phyloP scores from a whole-genome alignment of 2,329 filamentous ascomycete species.

The Stagonosporopsis chrysanthemi region DNA sequence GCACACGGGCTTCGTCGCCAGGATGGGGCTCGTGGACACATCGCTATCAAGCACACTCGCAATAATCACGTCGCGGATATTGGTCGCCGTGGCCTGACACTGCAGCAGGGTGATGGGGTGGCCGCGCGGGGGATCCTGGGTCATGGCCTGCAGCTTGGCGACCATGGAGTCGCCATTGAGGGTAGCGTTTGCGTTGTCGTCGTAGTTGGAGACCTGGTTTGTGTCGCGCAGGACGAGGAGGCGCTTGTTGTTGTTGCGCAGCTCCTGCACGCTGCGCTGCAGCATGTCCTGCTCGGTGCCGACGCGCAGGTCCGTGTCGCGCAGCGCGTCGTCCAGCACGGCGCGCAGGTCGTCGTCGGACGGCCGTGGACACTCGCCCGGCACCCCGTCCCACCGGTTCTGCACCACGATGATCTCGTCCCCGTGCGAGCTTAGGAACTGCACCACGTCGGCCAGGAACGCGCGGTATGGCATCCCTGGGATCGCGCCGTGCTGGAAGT shows the following conservation, averaged over 20 bases:
- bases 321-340: constrained; percentile 47
- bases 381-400: constrained; percentile 60
- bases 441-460: constrained; percentile 53
- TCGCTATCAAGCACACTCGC: constrained; percentile 57
- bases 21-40: constrained; percentile 54
- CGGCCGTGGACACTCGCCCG: constrained; percentile 55
- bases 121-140: constrained; percentile 24
- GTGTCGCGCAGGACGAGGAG: constrained; percentile 38
- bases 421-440: constrained; percentile 52
- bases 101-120: constrained; percentile 48
- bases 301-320: constrained; percentile 25
- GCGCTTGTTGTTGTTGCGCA: constrained; percentile 35
- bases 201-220: constrained; percentile 43
- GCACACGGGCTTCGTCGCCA: constrained; percentile 60
- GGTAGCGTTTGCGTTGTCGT: constrained; percentile 44
- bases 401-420: constrained; percentile 61
- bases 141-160: constrained; percentile 32
- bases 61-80: constrained; percentile 57
- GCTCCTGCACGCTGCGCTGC: constrained; percentile 30
- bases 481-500: constrained; percentile 61
- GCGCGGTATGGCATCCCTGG: constrained; percentile 58
- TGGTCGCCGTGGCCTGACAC: constrained; percentile 61
- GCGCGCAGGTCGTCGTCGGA: constrained; percentile 51
- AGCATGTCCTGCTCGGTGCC: constrained; percentile 42
- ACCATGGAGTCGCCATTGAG: constrained; percentile 42